Evolutionary conservation across 345 rosid species (phyloP), one percentile per base, ranked within the genome.

Genomic region (Populus pruinosa): DNA sequence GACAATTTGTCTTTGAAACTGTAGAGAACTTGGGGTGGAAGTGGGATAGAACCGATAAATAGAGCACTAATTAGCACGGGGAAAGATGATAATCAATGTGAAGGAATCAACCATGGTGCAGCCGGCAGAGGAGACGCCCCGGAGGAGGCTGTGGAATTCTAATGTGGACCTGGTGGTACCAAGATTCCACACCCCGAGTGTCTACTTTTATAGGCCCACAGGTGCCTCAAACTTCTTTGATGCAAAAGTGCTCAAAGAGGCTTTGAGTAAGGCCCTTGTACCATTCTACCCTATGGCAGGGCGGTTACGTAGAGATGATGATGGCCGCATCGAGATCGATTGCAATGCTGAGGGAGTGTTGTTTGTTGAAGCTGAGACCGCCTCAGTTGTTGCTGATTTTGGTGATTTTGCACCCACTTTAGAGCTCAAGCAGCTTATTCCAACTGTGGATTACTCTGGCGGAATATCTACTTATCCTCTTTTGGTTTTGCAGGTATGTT

Each of bases 231-330:
- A 90, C 77, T 95, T 90, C 88, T 95, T 95, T 63, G 91, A 93
- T 43, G 82, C 92, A 1, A 66, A 71, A 67, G 81, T 87, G 50
- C 81, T 95, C 75, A 92, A 91, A 85, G 90, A 80, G 29, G 93
- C 94, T 6, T 88, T 95, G 36, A 76, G 91, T 78, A 91, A 87
- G 90, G 94, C 92, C 6, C 87, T 95, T 7, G 90, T 93, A 70
- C 92, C 90, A 21, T 95, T 95, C 83, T 93, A 95, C 81, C 99
- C 99, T 14, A 95, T 95, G 99, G 98, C 97, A 2, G 99, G 96
- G 10, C 88, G 98, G 44, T 84, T 96, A 21, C 86, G 90, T 17
- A 86, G 92, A 55, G 90, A 97, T 55, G 80, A 94, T 8, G 91
- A 92, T 83, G 99, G 98, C n/a, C 92, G 98, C 69, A 90, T 95